Evolutionary conservation across 2,329 filamentous ascomycete genomes (phyloP), one percentile per base, ranked within the genome.

Genomic region (Tolypocladium inflatum): DNA sequence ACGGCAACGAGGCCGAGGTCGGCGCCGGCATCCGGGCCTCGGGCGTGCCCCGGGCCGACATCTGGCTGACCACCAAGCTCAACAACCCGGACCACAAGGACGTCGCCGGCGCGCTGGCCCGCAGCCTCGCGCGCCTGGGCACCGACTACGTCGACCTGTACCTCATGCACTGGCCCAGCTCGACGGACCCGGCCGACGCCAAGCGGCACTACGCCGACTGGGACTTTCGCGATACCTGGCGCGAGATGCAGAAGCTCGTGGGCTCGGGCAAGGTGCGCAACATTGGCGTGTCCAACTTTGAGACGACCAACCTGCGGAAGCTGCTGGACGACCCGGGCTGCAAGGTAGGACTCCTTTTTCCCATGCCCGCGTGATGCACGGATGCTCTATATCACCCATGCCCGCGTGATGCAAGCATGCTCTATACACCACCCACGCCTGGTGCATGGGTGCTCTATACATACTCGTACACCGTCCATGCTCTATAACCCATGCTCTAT

Each of bases 261-360:
- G 82, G 73, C 13, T 84, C 82, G 51, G 86, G 86, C 71, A 89
- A 89, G 72, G 89, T 89, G 55, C 81, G 80, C 73, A 90, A 90
- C 76, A 92, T 94, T 70, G 90, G 90, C 66, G 88, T 94, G 58
- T 91, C 88, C 73, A 95, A 95, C 80, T 94, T 95, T 71, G 87
- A 81, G 62, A 90, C 92, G 71, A 83, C 78, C 72, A 89, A 94
- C 74, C 77, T 94, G 42, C 88, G 93, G 79, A 89, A 83, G 72
- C 80, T 94, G 59, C 78, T 94, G 61, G 84, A 80, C 64, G 81
- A 88, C 65, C 80, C 83, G 13, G 50, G 88, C 58, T 82, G 80
- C 73, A 90, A 90, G 77, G 91, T 93, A 68, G 87, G 88, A 68
- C 86, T 52, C 35, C 35, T 19, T 17, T 39, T 4, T 38, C 26